phyloP scores from a whole-genome alignment of 805 yeast species.

The Monosporozyma aerobia region DNA sequence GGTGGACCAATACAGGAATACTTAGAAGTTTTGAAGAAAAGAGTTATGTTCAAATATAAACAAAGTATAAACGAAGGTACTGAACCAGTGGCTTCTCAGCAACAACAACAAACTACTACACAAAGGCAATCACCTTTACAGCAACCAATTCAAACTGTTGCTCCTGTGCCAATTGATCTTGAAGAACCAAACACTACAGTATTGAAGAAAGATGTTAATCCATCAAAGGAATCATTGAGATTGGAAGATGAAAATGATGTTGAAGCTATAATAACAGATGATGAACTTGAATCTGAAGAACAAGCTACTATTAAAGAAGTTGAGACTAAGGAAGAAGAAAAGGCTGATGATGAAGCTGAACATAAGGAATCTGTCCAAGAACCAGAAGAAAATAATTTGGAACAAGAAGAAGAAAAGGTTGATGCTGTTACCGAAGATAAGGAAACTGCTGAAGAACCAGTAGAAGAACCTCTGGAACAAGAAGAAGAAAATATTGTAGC shows the following conservation, averaged over 20 bases:
- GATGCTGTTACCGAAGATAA: constrained; percentile 2
- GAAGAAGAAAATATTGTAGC: constrained; percentile 3
- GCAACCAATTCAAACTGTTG: neutral
- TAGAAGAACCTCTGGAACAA: constrained; percentile 5
- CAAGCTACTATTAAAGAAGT: neutral
- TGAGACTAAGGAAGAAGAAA: constrained; percentile 1
- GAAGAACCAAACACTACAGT: neutral
- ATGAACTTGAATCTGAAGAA: constrained; percentile 4
- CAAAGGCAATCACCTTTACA: neutral
- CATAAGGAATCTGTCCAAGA: neutral
- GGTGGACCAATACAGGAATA: constrained; percentile 39
- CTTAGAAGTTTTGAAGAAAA: constrained; percentile 32
- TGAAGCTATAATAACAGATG: constrained; percentile 8
- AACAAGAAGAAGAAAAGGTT: neutral
- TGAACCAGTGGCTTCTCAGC: neutral
- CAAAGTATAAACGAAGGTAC: constrained; percentile 1
- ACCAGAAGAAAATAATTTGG: constrained; percentile 1
- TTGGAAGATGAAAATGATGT: constrained; percentile 6
- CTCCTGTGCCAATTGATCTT: neutral
- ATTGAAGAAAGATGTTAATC: neutral
- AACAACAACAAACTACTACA: neutral
- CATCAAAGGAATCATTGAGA: neutral
- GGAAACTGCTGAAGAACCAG: constrained; percentile 4
- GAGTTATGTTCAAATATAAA: constrained; percentile 18
- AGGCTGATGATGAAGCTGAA: neutral